A percentile compares a stretch with the other conserved stretches of the same genome.
These are phyloP conservation scores for Alternaria sp. DNA, from an alignment of 2,329 filamentous ascomycete species.

Conservation along the genomic window DNA sequence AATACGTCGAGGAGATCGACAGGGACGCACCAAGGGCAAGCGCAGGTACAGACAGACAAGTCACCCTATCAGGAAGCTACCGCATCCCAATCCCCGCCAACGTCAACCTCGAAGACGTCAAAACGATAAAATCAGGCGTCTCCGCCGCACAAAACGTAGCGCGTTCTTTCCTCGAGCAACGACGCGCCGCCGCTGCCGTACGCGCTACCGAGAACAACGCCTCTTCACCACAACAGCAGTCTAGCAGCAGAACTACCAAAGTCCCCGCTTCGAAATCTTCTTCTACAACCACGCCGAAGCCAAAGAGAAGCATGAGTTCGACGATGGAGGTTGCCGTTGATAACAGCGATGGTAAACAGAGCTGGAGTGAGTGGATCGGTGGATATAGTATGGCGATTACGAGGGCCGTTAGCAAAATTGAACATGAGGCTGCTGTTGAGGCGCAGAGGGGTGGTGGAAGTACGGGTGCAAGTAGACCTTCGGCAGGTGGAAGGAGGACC, in stretches of 20 bases:
- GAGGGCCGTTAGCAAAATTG: slow-evolving; percentile 44
- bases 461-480: neutral
- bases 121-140: slow-evolving; percentile 44
- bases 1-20: slow-evolving; percentile 40
- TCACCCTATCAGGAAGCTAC: slow-evolving; percentile 45
- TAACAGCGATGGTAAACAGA: slow-evolving; percentile 28
- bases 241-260: neutral
- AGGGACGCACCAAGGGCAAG: slow-evolving; percentile 10
- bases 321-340: slow-evolving; percentile 25
- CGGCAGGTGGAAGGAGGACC: slow-evolving; percentile 1
- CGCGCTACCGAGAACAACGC: slow-evolving; percentile 8
- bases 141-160: slow-evolving; percentile 44
- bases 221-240: neutral
- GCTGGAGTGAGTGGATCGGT: slow-evolving; percentile 48
- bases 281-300: slow-evolving; percentile 3
- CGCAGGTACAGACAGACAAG: slow-evolving; percentile 29
- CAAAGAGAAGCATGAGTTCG: slow-evolving; percentile 11
- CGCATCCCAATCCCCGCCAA: slow-evolving; percentile 44
- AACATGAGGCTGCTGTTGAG: slow-evolving; percentile 45
- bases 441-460: slow-evolving; percentile 19
- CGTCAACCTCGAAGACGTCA: slow-evolving; percentile 41
- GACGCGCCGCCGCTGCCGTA: slow-evolving; percentile 22
- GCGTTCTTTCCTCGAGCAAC: slow-evolving; percentile 39
- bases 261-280: neutral
- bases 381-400: slow-evolving; percentile 47